Evolutionary conservation across 257 asterid genomes (phyloP).

Genomic region (Sherardia arvensis): DNA sequence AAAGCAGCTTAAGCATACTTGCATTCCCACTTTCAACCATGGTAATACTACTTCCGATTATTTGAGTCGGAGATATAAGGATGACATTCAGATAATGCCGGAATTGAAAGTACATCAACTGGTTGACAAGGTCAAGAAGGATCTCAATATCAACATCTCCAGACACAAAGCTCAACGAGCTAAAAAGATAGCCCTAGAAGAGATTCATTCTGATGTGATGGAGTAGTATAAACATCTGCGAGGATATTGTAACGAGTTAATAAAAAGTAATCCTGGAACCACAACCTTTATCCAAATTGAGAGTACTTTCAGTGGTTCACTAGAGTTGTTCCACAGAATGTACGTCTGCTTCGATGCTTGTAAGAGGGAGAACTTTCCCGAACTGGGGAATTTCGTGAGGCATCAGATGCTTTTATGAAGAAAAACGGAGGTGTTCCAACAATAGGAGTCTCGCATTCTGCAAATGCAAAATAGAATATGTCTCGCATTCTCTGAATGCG

Average conservation of each 20-base stretch:
- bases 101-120: neutral
- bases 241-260: neutral
- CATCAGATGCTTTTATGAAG: neutral
- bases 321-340: neutral
- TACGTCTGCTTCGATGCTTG: neutral
- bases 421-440: neutral
- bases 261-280: neutral
- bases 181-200: neutral
- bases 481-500: too few relatives aligned
- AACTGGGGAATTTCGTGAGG: too few relatives aligned
- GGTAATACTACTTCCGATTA: too few relatives aligned
- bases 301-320: too few relatives aligned
- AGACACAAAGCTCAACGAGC: neutral
- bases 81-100: neutral
- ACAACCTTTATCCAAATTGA: neutral
- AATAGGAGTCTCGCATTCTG: too few relatives aligned
- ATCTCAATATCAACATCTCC: neutral
- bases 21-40: too few relatives aligned
- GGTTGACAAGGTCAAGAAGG: neutral
- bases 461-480: too few relatives aligned
- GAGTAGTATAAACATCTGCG: neutral
- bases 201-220: neutral
- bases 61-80: neutral
- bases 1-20: too few relatives aligned
- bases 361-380: neutral